These are phyloP conservation scores for Raddia distichophylla DNA, from an alignment of 176 grass and related monocot genomes.

Conservation along the genomic window DNA sequence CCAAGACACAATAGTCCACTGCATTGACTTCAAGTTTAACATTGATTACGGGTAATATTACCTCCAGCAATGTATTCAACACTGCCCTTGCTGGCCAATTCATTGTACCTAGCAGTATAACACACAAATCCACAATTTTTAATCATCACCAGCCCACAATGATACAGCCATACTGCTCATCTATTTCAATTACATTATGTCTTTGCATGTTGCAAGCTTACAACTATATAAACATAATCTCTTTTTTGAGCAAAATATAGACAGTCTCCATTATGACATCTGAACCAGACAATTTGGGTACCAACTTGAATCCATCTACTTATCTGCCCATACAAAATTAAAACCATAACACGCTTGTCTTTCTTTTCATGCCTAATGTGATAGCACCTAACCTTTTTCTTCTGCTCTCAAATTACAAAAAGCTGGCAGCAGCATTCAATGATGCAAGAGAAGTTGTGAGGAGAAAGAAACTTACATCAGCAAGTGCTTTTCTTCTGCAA, in stretches of 20 bases:
- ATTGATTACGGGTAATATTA: slow-evolving; percentile 9
- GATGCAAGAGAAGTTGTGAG: background rate
- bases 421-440: background rate
- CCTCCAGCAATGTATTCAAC: slow-evolving; percentile 87
- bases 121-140: background rate
- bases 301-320: background rate
- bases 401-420: background rate
- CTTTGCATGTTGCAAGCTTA: background rate
- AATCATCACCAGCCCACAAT: background rate
- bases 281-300: background rate
- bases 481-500: slow-evolving; percentile 74
- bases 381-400: background rate
- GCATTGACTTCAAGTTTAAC: background rate
- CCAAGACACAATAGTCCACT: background rate
- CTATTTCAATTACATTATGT: background rate
- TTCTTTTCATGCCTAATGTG: background rate
- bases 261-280: background rate
- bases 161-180: background rate
- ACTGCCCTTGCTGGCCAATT: slow-evolving; percentile 62
- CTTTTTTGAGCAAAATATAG: no score
- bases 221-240: background rate
- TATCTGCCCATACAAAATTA: background rate
- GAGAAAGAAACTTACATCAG: slow-evolving; percentile 54
- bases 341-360: background rate
- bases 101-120: slow-evolving; percentile 59